Evolutionary conservation across 2,329 filamentous ascomycete genomes (phyloP), one percentile per base, ranked within the genome.

Genomic region (Aspergillus persii): DNA sequence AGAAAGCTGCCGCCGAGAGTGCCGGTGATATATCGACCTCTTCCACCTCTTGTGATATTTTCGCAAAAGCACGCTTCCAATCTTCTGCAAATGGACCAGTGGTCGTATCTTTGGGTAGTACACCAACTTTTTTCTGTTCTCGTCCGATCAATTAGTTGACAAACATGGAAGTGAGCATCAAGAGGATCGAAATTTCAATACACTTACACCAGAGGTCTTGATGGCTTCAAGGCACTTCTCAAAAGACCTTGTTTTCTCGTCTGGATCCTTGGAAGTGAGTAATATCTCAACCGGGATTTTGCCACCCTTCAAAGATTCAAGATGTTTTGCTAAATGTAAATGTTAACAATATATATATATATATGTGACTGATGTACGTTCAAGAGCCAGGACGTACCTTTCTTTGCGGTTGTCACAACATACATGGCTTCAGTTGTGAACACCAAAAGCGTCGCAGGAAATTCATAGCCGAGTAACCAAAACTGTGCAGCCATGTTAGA

Each of bases 391-490:
- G 27, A 62, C 69, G 64, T 74, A 96, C 92, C 94, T 86, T 99
- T 99, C 80, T 99, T 99, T 60, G 91, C 89, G 5, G 95, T 99
- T 6, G 95, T 99, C 65, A 99, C 87, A 60, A 98, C 89, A 78
- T 95, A 96, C 68, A 98, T 83, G 50, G 87, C 87, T 62, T 98
- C 95, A 61, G 88, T 81, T 1, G 94, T 98, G 75, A 99, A 88
- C 54, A 99, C 84, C 82, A 99, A 92, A 64, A 99, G 82, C 0
- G 95, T 99, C 44, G 94, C 93, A 36, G 95, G 95, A 72, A 99
- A 99, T 76, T 99, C 95, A 82, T 99, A 99, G 70, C 95, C 95
- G 63, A 99, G 86, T 57, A 99, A 84, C 96, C 96, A 99, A 78
- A 98, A 96, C 93, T 97, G 76, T 27, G n/a, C 11, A 54, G 12